phyloP scores from a whole-genome alignment of 495 filamentous ascomycete species.

The Podospora bellae-mahoneyi region DNA sequence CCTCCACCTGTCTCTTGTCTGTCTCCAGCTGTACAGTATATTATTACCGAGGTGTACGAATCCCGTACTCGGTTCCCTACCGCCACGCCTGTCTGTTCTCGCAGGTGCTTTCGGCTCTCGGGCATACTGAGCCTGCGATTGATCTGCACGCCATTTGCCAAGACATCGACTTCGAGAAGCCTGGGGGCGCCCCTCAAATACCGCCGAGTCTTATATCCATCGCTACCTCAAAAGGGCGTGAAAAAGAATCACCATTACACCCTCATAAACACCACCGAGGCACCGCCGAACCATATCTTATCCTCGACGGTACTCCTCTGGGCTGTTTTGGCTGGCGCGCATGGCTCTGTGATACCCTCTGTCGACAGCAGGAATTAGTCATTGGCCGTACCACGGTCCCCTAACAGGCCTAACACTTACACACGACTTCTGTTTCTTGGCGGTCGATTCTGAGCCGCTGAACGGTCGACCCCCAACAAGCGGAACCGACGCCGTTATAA shows the following conservation, averaged over 20 bases:
- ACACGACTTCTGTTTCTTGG: slow-evolving; percentile 6
- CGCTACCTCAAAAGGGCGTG: not conserved
- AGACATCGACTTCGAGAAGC: slow-evolving; percentile 12
- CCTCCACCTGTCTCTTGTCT: no score
- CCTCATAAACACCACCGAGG: not conserved
- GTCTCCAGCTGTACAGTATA: not conserved
- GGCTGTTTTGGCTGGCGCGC: not conserved
- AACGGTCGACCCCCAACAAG: slow-evolving; percentile 15
- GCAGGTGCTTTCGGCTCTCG: not conserved
- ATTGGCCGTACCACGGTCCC: slow-evolving; percentile 8
- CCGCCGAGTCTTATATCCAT: slow-evolving; percentile 2
- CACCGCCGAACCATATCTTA: not conserved
- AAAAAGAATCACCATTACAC: not conserved
- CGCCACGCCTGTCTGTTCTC: not conserved
- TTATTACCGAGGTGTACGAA: not conserved
- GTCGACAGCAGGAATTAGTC: slow-evolving; percentile 11
- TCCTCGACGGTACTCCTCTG: not conserved
- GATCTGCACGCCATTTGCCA: slow-evolving; percentile 13
- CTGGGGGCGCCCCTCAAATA: not conserved
- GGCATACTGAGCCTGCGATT: not conserved
- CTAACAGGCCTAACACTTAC: slow-evolving; percentile 17
- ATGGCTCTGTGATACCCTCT: not conserved
- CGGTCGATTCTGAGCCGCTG: slow-evolving; percentile 2
- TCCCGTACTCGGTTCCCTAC: slow-evolving; percentile 2
- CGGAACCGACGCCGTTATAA: slow-evolving; percentile 13